These are phyloP conservation scores for Antitrichia curtipendula DNA, from an alignment of 225 moss, liverwort and hornwort species.

Conservation along the genomic window DNA sequence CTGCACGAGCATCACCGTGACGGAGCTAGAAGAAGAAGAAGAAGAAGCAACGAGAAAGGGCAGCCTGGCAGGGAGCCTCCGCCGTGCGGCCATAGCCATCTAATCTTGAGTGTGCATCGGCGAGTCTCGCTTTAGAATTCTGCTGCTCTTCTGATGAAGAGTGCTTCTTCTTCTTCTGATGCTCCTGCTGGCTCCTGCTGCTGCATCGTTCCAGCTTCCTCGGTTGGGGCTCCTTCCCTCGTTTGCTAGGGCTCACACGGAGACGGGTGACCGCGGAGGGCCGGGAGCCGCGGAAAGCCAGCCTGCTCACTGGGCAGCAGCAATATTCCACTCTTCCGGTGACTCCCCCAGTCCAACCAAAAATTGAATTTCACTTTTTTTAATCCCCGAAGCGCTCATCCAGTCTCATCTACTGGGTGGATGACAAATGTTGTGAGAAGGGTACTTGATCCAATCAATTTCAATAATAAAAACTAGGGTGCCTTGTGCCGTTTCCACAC, in stretches of 20 bases:
- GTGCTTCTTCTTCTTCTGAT: neutral
- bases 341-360: neutral
- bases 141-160: neutral
- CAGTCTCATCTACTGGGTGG: neutral
- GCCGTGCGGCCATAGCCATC: neutral
- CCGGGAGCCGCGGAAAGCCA: neutral
- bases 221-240: neutral
- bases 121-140: neutral
- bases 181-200: neutral
- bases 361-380: neutral
- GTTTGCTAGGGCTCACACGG: conserved; percentile 11
- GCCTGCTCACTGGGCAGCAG: neutral
- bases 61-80: neutral
- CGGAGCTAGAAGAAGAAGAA: neutral
- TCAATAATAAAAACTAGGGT: neutral
- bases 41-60: neutral
- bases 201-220: conserved; percentile 15
- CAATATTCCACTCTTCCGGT: neutral
- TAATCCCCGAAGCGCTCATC: neutral
- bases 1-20: neutral
- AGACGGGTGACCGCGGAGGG: neutral
- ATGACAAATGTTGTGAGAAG: neutral
- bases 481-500: too few species aligned
- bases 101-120: neutral
- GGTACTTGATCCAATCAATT: neutral